Conservation (phyloP, 2,329 filamentous ascomycete species). For the Beauveria asiatica region DNA sequence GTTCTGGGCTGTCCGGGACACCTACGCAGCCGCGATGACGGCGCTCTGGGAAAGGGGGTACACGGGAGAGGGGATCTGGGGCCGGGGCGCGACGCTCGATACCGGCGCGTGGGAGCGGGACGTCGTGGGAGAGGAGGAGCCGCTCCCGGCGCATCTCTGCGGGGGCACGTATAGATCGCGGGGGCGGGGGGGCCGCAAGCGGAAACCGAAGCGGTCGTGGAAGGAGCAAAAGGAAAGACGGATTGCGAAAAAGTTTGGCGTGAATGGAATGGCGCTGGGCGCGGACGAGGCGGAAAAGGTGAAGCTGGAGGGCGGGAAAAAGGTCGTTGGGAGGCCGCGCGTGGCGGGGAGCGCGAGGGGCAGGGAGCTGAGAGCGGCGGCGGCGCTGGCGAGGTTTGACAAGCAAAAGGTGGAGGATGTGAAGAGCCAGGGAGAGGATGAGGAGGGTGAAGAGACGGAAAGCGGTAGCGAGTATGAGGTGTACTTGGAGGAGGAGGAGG, state of each 20-base stretch:
- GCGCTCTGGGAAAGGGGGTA: constrained; percentile 62
- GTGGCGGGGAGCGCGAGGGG: constrained; percentile 69
- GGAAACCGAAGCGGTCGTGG: constrained; percentile 49
- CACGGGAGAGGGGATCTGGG: constrained; percentile 78
- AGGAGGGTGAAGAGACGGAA: constrained; percentile 25
- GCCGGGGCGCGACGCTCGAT: constrained; percentile 54
- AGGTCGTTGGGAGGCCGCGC: constrained; percentile 55
- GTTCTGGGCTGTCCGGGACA: constrained; percentile 74
- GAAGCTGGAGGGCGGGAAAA: constrained; percentile 59
- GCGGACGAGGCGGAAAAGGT: constrained; percentile 58
- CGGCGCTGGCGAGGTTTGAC: constrained; percentile 66
- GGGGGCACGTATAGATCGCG: constrained; percentile 67
- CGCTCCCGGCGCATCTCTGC: constrained; percentile 64
- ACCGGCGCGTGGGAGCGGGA: constrained; percentile 45
- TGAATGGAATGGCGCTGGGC: constrained; percentile 58
- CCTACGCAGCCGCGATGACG: constrained; percentile 63
- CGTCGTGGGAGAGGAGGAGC: constrained; percentile 42
- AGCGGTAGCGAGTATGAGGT: constrained; percentile 41
- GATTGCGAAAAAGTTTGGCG: constrained; percentile 70
- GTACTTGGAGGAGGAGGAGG: constrained; percentile 23
- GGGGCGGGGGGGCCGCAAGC: constrained; percentile 47
- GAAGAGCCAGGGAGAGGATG: constrained; percentile 22
- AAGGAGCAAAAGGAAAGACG: constrained; percentile 61
- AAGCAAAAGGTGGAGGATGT: constrained; percentile 39
- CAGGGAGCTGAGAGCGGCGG: constrained; percentile 66